phyloP scores from a whole-genome alignment of 805 yeast species.

The Naumovozyma dairenensis region DNA sequence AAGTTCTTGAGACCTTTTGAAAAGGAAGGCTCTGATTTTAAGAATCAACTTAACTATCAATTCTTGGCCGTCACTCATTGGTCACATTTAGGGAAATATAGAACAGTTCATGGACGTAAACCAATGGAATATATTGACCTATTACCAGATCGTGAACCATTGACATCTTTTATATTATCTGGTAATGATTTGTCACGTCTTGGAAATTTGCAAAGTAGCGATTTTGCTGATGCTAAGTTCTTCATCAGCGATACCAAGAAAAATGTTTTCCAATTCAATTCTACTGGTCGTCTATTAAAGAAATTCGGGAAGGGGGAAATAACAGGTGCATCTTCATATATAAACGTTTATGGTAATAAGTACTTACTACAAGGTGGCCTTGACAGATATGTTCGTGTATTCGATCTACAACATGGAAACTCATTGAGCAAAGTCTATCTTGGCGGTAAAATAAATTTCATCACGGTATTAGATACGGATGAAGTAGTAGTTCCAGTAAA shows the following conservation, averaged over 20 bases:
- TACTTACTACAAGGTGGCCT: conserved; percentile 71
- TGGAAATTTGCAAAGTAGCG: conserved; percentile 15
- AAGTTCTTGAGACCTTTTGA: conserved; percentile 37
- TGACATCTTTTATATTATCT: conserved; percentile 14
- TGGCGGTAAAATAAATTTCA: conserved; percentile 51
- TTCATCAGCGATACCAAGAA: conserved; percentile 67
- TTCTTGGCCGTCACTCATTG: conserved; percentile 53
- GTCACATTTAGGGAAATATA: conserved; percentile 58
- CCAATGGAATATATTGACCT: conserved; percentile 40
- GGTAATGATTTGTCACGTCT: conserved; percentile 4
- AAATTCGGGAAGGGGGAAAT: conserved; percentile 74
- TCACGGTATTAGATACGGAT: conserved; percentile 27
- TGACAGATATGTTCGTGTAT: conserved; percentile 78
- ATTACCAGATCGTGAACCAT: conserved; percentile 22
- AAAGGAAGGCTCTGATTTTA: conserved; percentile 10
- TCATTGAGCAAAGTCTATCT: conserved; percentile 59
- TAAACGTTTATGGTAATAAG: conserved; percentile 27
- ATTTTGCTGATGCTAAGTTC: conserved; percentile 32
- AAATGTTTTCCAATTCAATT: conserved; percentile 48
- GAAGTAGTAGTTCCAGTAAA: conserved; percentile 29
- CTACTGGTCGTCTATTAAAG: conserved; percentile 48
- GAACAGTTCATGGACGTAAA: conserved; percentile 54
- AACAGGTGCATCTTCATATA: conserved; percentile 37
- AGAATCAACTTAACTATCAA: conserved; percentile 29
- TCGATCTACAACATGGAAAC: conserved; percentile 48